Base-by-base conservation (phyloP, 2,329 filamentous ascomycete genomes). In the Sarocladiaceae sp. region DNA sequence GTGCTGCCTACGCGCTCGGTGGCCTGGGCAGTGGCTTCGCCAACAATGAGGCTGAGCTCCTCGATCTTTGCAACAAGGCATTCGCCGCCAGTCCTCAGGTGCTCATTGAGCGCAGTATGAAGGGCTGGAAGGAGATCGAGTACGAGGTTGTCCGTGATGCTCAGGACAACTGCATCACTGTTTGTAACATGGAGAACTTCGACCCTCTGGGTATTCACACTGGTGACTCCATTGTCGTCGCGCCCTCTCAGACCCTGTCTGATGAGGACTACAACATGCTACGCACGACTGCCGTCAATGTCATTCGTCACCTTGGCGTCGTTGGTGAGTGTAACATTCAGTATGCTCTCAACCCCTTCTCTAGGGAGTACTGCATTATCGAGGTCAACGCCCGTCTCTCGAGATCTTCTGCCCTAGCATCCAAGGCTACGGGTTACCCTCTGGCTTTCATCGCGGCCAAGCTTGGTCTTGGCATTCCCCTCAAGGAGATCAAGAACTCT, bases 171-270 rank as follows among this genome's bases (percentile, higher is more conserved):
- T 98, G 93, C 64, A 97, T 98, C 62, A 98, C 93, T 6, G 93
- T 98, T 50, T 98, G 93, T 67, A 98, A 98, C 73, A 97, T 98
- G 93, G 93, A 98, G 72, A 98, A 98, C 70, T 98, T 98, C 59
- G 93, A 98, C 64, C 93, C 93, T 45, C 82, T 98, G 2, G 93
- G 93, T 57, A 97, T 97, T 51, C 93, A 97, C 61, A 98, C 93
- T 3, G 93, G 93, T 64, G 93, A 98, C 62, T 97, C 91, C 11
- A 96, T 98, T 53, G 93, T 98, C 43, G 93, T 98, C 37, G 93
- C 93, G 7, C 93, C 93, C 32, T 97, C 91, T 3, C 93, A 97
- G 67, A 98, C 93, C 0, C 74, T 98, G 16, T 95, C 89, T 3
- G 91, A 98, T 49, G 89, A 96, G 62, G 93, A 98, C 66, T 98